Percentiles rank a stretch among this genome's conserved stretches.
These are phyloP conservation scores for Tulasnella sp. DNA, from an alignment of 768 basidiomycete genomes.

Conservation along the genomic window DNA sequence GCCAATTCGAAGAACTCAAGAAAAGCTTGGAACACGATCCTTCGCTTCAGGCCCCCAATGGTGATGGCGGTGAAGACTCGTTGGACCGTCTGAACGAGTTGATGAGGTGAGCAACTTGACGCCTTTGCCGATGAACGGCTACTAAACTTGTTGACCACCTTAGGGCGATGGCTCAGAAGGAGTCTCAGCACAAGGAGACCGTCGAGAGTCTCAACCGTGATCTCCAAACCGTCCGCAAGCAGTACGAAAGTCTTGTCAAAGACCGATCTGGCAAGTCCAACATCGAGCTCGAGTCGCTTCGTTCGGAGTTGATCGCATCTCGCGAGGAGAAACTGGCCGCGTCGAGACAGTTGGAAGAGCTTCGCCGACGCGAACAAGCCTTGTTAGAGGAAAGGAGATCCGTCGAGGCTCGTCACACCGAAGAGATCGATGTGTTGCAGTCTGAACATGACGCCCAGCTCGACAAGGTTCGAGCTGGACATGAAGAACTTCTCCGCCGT, in stretches of 20 bases:
- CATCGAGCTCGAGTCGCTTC: conserved; percentile 67
- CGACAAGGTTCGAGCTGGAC: conserved; percentile 19
- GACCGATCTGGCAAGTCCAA: conserved; percentile 91
- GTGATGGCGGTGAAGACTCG: conserved; percentile 34
- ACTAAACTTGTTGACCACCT: conserved; percentile 14
- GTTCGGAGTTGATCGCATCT: conserved; percentile 20
- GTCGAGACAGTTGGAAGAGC: conserved; percentile 40
- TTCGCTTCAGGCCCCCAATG: background rate
- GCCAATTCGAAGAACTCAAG: conserved; percentile 65
- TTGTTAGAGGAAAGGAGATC: conserved; percentile 27
- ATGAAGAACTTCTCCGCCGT: conserved; percentile 25
- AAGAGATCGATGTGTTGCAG: conserved; percentile 32
- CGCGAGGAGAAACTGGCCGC: conserved; percentile 38
- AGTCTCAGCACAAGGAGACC: conserved; percentile 73
- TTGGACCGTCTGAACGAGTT: conserved; percentile 77
- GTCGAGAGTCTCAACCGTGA: conserved; percentile 55
- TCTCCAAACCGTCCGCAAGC: conserved; percentile 38
- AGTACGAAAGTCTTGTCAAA: conserved; percentile 70
- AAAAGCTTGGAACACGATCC: conserved; percentile 44
- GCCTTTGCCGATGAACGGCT: background rate
- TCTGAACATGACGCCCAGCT: conserved; percentile 30
- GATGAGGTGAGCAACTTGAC: conserved; percentile 57
- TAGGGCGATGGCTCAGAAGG: conserved; percentile 97
- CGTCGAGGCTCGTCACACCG: conserved; percentile 25
- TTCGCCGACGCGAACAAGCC: conserved; percentile 45